Conservation (phyloP, 768 basidiomycete species). For the Pulveroboletus sp. region DNA sequence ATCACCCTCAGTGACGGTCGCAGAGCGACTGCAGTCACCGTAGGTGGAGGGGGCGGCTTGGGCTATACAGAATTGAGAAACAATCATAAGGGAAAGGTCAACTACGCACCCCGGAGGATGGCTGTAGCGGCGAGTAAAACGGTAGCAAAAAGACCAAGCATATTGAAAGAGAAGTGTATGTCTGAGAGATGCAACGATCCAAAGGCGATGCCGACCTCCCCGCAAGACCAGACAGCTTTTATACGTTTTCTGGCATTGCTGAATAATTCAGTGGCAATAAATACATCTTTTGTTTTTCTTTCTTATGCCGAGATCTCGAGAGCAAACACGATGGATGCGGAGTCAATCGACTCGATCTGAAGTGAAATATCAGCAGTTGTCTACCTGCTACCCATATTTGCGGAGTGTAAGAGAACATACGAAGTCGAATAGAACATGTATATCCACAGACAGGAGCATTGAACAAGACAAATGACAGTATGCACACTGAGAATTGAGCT, state of each 20-base stretch:
- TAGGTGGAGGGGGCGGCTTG: slow-evolving; percentile 38
- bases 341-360: too few species aligned
- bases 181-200: background rate
- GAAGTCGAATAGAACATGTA: too few species aligned
- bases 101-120: slow-evolving; percentile 16
- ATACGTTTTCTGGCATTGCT: slow-evolving; percentile 7
- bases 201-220: background rate
- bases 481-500: too few species aligned
- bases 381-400: too few species aligned
- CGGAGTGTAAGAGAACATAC: too few species aligned
- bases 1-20: slow-evolving; percentile 56
- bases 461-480: too few species aligned
- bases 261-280: background rate
- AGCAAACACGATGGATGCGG: background rate
- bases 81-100: background rate
- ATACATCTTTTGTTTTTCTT: background rate
- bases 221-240: slow-evolving; percentile 9
- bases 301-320: too few species aligned
- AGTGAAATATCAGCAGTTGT: too few species aligned
- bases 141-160: slow-evolving; percentile 19
- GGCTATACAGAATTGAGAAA: slow-evolving; percentile 35
- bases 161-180: slow-evolving; percentile 1
- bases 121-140: slow-evolving; percentile 13
- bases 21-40: slow-evolving; percentile 63
- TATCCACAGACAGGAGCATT: too few species aligned